phyloP scores from a whole-genome alignment of 352 stramenopile genomes.

The Globisporangium nunn region DNA sequence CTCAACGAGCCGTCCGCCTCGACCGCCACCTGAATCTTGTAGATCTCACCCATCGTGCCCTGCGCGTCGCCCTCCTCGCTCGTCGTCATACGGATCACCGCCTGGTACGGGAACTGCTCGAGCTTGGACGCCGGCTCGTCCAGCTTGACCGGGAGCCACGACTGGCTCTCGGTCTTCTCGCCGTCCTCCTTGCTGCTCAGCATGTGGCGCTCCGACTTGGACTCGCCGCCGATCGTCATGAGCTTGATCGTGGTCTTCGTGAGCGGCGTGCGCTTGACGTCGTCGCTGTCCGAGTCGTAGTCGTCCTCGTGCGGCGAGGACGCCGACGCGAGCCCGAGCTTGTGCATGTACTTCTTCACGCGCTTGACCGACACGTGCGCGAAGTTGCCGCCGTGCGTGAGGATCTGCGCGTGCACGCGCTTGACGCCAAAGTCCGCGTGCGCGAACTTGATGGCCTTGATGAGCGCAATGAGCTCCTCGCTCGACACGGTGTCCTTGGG shows the following conservation, averaged over 20 bases:
- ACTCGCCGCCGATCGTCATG: constrained; percentile 77
- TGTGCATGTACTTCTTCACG: constrained; percentile 84
- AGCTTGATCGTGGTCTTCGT: constrained; percentile 49
- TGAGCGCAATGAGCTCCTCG: constrained; percentile 77
- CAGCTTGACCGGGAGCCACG: constrained; percentile 79
- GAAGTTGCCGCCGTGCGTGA: constrained; percentile 75
- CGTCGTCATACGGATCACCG: constrained; percentile 81
- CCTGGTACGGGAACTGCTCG: constrained; percentile 73
- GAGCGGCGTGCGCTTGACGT: constrained; percentile 6
- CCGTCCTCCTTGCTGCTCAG: constrained; percentile 8
- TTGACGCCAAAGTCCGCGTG: constrained; percentile 78
- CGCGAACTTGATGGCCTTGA: constrained; percentile 86
- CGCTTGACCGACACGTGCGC: constrained; percentile 66
- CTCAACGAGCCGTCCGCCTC: constrained; percentile 49
- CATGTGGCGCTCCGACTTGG: constrained; percentile 44
- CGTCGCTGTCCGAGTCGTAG: constrained; percentile 15
- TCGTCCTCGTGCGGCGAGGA: constrained; percentile 12
- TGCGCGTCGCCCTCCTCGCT: constrained; percentile 58
- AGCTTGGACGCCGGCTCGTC: constrained; percentile 77
- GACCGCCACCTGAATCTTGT: constrained; percentile 87
- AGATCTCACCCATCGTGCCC: constrained; percentile 81
- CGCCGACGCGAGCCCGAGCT: constrained; percentile 46
- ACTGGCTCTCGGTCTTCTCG: constrained; percentile 21
- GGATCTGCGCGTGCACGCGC: constrained; percentile 72
- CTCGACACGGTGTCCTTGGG: constrained; percentile 31